phyloP scores from a whole-genome alignment of 2,329 filamentous ascomycete genomes.

The Colletotrichum phormii region DNA sequence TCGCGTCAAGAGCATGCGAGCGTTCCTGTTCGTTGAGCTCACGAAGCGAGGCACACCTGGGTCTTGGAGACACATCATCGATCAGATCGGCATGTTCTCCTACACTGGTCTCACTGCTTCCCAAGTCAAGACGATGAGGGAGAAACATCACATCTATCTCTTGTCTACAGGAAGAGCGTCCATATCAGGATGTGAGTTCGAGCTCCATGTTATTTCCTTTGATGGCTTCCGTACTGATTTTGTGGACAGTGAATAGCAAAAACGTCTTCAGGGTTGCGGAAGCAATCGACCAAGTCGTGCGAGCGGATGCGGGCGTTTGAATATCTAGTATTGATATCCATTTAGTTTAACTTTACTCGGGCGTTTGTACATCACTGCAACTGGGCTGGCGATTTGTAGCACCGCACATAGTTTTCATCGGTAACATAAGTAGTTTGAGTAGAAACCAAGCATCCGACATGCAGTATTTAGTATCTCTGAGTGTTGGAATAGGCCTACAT shows the following conservation, averaged over 20 bases:
- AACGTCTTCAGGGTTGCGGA: not conserved
- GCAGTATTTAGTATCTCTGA: not conserved
- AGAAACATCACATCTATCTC: slow-evolving; percentile 5
- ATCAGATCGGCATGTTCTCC: slow-evolving; percentile 50
- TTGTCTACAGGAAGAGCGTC: not conserved
- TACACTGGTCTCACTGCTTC: slow-evolving; percentile 55
- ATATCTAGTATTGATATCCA: not conserved
- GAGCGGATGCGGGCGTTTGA: not conserved
- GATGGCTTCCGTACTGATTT: not conserved
- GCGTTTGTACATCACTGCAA: not conserved
- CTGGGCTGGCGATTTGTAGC: not conserved
- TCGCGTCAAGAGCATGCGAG: slow-evolving; percentile 48
- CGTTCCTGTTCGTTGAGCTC: slow-evolving; percentile 46
- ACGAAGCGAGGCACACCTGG: slow-evolving; percentile 41
- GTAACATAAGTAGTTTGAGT: not conserved
- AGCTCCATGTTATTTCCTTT: not conserved
- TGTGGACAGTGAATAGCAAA: not conserved
- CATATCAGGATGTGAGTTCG: not conserved
- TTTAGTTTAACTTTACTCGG: not conserved
- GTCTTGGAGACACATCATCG: not conserved
- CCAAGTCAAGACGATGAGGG: not conserved
- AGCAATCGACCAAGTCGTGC: not conserved
- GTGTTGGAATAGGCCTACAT: too few relatives aligned
- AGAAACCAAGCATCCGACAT: not conserved
- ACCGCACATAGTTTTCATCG: not conserved